phyloP scores from a whole-genome alignment of 257 asterid species.

The Fraxinus excelsior region DNA sequence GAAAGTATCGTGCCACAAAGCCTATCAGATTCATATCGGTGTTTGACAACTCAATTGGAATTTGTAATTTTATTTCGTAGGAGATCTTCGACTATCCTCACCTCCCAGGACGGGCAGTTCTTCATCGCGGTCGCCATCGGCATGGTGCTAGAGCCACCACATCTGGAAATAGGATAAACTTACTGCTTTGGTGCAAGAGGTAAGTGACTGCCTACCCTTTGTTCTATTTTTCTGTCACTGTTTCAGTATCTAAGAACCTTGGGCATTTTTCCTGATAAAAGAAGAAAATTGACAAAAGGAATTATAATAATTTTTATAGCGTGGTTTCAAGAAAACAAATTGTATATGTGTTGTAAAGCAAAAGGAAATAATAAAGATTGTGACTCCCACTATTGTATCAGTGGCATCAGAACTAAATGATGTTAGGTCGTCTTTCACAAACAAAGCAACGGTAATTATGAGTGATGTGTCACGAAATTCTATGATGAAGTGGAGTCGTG shows the following conservation, averaged over 20 bases:
- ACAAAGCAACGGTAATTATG: slow-evolving; percentile 8
- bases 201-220: slow-evolving; percentile 27
- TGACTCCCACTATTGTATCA: neutral
- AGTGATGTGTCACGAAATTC: slow-evolving; percentile 10
- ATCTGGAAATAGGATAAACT: slow-evolving; percentile 77
- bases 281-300: neutral
- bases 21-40: slow-evolving; percentile 5
- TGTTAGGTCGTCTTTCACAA: neutral
- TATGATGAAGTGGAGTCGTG: neutral
- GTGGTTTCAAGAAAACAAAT: neutral
- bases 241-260: slow-evolving; percentile 13
- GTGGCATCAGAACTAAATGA: neutral
- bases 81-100: slow-evolving; percentile 82
- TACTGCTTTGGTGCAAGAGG: slow-evolving; percentile 98
- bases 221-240: slow-evolving; percentile 1
- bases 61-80: slow-evolving; percentile 47
- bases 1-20: neutral
- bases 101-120: slow-evolving; percentile 81
- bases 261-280: neutral
- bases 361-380: neutral
- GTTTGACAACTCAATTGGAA: slow-evolving; percentile 16
- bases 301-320: neutral
- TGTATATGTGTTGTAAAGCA: neutral
- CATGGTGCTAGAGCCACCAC: slow-evolving; percentile 99
- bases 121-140: slow-evolving; percentile 96